phyloP scores from a whole-genome alignment of 1,284 basidiomycete species.

The Lignosus rhinocerotis region DNA sequence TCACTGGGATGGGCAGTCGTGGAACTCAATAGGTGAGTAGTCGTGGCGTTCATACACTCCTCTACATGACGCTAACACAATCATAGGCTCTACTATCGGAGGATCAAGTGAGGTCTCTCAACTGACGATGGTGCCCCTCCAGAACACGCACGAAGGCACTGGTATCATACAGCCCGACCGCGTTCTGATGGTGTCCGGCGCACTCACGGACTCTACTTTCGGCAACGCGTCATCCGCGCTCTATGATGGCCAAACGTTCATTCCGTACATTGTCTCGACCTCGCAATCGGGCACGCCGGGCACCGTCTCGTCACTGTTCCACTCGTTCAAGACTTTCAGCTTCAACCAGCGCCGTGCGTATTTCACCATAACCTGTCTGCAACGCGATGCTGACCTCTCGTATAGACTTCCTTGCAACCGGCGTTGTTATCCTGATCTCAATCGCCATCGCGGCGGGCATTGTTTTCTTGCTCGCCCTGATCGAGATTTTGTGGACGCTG shows the following conservation, averaged over 20 bases:
- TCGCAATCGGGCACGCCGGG: constrained; percentile 72
- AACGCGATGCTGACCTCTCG: constrained; percentile 7
- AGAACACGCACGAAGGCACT: constrained; percentile 69
- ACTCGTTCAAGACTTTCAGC: constrained; percentile 74
- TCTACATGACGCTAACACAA: not conserved
- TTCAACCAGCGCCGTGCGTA: constrained; percentile 72
- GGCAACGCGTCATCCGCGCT: constrained; percentile 85
- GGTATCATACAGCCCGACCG: constrained; percentile 81
- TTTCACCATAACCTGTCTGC: not conserved
- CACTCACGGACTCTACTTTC: constrained; percentile 66
- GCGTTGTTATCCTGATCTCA: constrained; percentile 94
- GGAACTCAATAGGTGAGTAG: constrained; percentile 64
- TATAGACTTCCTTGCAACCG: constrained; percentile 84
- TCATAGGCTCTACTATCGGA: constrained; percentile 53
- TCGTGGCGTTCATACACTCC: not conserved
- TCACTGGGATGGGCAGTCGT: constrained; percentile 80
- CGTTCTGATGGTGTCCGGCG: constrained; percentile 88
- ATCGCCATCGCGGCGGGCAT: constrained; percentile 96
- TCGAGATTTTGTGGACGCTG: constrained; percentile 89
- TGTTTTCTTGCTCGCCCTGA: constrained; percentile 86
- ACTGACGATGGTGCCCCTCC: constrained; percentile 88
- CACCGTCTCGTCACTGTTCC: constrained; percentile 78
- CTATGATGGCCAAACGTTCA: constrained; percentile 83
- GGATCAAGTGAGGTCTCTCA: constrained; percentile 72
- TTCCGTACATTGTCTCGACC: constrained; percentile 82